A percentile compares a stretch with the other conserved stretches of the same genome.
Evolutionary conservation across 192 early-diverging fungal genomes (phyloP).

Genomic region (Chytriomyces sp.): DNA sequence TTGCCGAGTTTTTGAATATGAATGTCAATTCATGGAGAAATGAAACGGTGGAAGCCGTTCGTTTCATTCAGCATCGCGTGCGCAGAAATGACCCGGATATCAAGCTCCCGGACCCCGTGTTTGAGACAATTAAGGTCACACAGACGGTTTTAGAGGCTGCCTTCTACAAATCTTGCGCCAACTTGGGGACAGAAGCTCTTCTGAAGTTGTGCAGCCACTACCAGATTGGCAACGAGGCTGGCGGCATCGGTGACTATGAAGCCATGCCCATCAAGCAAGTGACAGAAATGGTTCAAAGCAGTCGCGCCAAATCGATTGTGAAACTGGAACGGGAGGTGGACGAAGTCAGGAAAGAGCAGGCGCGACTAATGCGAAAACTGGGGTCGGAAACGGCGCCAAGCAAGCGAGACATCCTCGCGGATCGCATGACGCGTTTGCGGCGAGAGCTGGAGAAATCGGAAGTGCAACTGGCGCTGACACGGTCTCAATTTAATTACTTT

Average conservation of each 20-base stretch:
- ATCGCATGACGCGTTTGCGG: too few species aligned
- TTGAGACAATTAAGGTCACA: constrained; percentile 24
- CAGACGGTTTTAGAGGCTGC: constrained; percentile 20
- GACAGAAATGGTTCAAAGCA: constrained; percentile 15
- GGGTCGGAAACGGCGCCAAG: not conserved
- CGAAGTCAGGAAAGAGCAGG: not conserved
- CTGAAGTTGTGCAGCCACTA: constrained; percentile 33
- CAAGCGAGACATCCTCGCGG: too few species aligned
- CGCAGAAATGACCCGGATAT: constrained; percentile 31
- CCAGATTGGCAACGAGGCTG: constrained; percentile 14
- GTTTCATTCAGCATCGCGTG: constrained; percentile 17
- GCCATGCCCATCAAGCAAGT: constrained; percentile 28
- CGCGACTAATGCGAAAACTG: not conserved
- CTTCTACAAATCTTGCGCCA: constrained; percentile 1
- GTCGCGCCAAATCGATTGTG: not conserved
- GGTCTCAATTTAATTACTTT: constrained; percentile 31
- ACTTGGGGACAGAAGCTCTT: constrained; percentile 5
- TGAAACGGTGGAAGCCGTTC: not conserved
- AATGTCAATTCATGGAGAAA: not conserved
- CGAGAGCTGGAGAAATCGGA: constrained; percentile 1
- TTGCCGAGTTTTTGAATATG: constrained; percentile 23
- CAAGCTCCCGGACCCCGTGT: constrained; percentile 15
- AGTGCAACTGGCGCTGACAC: constrained; percentile 2
- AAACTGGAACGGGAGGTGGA: too few species aligned
- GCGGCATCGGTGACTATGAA: not conserved